Base-by-base conservation (phyloP, 768 basidiomycete genomes). In the Boletus speciosus region DNA sequence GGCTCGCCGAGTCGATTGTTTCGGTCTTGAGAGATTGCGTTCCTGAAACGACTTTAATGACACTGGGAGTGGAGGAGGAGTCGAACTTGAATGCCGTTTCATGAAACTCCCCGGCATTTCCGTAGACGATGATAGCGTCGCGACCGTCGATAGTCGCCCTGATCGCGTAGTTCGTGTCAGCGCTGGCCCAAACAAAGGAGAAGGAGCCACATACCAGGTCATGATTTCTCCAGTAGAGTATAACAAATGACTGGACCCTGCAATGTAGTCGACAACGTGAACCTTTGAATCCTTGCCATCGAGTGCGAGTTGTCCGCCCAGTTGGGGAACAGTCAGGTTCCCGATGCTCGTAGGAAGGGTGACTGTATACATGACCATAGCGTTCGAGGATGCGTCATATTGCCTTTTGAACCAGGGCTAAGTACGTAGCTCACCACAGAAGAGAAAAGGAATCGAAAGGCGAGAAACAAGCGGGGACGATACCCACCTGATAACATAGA, bases 251-350 rank as follows among this genome's bases (percentile, higher is more conserved):
- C 69, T 76, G 7, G 70, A 70, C 14, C 79, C 79, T 39, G 78
- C 78, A 21, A 54, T 51, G 52, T 80, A 80, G 56, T 80, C 78
- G 2, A 79, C 77, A 12, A 81, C 73, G 52, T 79, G 75, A 35
- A 80, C 70, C 61, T 81, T 81, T 0, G 79, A 79, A 56, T 81
- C 78, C 63, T 75, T 78, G n/a, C 79, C 79, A 51, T 72, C 70
- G n/a, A 81, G 66, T 0, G 72, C 59, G 32, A 81, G 68, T 21
- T 66, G 66, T 35, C 77, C 77, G 8, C 78, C 77, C 21, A 80
- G 58, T 4, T 71, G 70, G 10, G 79, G 79, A 41, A 79, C 64
- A 4, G 69, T 72, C 36, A 81, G 59, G 34, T 58, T 54, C 16
- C 79, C 79, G 9, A 71, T 68, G 48, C 78, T 79, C 19, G 79